Evolutionary conservation across 192 early-diverging fungal genomes (phyloP), one percentile per base, ranked within the genome.

Genomic region (Rhizoclosmatium globosum): DNA sequence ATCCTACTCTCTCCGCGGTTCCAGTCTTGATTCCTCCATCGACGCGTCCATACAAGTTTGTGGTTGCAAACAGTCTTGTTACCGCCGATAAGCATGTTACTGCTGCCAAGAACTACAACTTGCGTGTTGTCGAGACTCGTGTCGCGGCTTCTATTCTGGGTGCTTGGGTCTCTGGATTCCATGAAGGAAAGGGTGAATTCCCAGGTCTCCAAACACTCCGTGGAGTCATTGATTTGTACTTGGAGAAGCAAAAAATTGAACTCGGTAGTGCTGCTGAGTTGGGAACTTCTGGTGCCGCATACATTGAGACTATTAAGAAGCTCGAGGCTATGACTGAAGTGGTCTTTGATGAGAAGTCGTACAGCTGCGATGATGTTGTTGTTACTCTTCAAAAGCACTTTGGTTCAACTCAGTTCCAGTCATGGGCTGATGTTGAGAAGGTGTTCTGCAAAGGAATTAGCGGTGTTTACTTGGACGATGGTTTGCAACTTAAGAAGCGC

Each of bases 51-150:
- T 82, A 93, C 39, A 89, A 89, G 19, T 98, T 98, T 83, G 93
- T 97, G 57, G 92, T 98, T 76, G 94, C 96, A 45, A 93, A 98
- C 85, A 94, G 95, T 0, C 82, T 95, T 47, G 94, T 96, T 0
- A 90, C 89, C 0, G 88, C 94, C 9, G 94, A 98, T 78, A 98
- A 98, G 82, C 89, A 91, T 47, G 90, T 93, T 2, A 96, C 95
- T 6, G 96, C 93, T 1, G 94, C 96, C 4, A 91, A 87, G 3
- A 90, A 94, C 82, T 98, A 98, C 84, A 98, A 98, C 83, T 83
- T 97, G 17, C 92, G 97, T 43, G 97, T 97, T 0, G 93, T 97
- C 21, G 97, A 98, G 77, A 95, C 94, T 9, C 92, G 94, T 21
- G 79, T 96, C 2, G 95, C 91, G 11, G 92, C 94, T 2, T 82